Base-by-base conservation (phyloP, 371 early-diverging fungal genomes). In the Mucor piriformis region DNA sequence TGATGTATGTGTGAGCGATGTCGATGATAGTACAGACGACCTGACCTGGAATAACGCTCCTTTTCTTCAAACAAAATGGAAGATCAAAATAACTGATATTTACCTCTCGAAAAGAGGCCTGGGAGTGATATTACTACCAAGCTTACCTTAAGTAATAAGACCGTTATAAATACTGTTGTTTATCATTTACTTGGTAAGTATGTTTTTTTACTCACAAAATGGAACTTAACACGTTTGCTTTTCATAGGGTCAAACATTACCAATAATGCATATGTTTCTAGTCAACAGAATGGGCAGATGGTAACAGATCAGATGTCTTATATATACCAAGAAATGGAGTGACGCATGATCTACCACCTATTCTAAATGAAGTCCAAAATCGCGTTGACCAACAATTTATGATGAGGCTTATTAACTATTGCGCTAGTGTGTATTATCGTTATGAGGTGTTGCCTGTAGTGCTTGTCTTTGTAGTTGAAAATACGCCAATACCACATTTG, bases 351-450 rank as follows among this genome's bases (percentile, higher is more conserved):
- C 44, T 48, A 18, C 54, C 38, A 37, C 64, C 58, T 5, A 53
- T 63, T 15, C 32, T 57, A n/a, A 24, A 57, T 48, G 64, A 63
- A 25, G 34, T 63, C n/a, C 64, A 63, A 49, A 10, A 63, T 49
- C 40, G 4, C 0, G 62, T 54, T 34, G 62, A 61, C 51, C 63
- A 56, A 44, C 33, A 18, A 13, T 62, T 62, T 51, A 62, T 55
- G 63, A n/a, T 43, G 35, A 61, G 62, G 34, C 51, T 61, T 37
- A 61, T 54, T 11, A 29, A 46, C 34, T 62, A 56, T 44, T 62
- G 51, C 52, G 46, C 52, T 15, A 33, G 51, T 21, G 27, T 37
- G 5, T 62, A 46, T 13, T 51, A 62, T 15, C 51, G 56, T 55
- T 61, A 49, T 42, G 33, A 61, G 32, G 56, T 56, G 25, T 44